Evolutionary conservation across 495 filamentous ascomycete species (phyloP).

Genomic region (Annulohypoxylon moriforme): DNA sequence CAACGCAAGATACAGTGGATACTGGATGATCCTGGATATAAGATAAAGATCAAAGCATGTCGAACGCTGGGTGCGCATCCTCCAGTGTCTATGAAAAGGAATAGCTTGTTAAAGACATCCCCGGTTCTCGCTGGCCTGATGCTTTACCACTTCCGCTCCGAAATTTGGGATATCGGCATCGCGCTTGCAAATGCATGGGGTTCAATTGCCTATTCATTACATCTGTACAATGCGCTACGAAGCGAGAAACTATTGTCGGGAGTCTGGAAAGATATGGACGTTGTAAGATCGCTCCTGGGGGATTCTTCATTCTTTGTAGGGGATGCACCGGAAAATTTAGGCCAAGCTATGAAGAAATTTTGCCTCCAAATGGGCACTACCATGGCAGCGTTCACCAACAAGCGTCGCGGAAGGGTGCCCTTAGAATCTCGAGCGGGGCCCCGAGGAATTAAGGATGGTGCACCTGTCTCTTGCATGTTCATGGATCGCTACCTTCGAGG

Average conservation of each 20-base stretch:
- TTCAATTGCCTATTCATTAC: constrained; percentile 48
- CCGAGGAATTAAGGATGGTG: constrained; percentile 39
- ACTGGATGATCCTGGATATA: constrained; percentile 29
- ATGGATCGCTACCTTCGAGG: constrained; percentile 41
- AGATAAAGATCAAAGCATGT: not conserved
- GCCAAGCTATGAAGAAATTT: constrained; percentile 52
- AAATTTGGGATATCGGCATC: constrained; percentile 44
- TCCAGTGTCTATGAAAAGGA: constrained; percentile 18
- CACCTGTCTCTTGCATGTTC: constrained; percentile 50
- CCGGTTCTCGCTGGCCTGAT: constrained; percentile 50
- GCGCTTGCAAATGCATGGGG: constrained; percentile 51
- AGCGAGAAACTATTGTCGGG: constrained; percentile 42
- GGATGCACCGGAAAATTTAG: constrained; percentile 40
- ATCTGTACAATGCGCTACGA: constrained; percentile 54
- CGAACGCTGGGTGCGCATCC: not conserved
- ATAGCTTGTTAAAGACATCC: constrained; percentile 49
- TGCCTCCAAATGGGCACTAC: constrained; percentile 52
- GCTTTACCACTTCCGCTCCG: constrained; percentile 44
- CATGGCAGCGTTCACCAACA: constrained; percentile 41
- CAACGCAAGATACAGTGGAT: constrained; percentile 39
- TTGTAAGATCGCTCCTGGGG: constrained; percentile 38
- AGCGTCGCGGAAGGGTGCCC: constrained; percentile 21
- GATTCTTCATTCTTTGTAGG: constrained; percentile 47
- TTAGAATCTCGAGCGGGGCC: constrained; percentile 42
- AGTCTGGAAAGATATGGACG: constrained; percentile 54